Conservation (phyloP, 805 yeast species). For the Tetrapisispora namnaoensis region DNA sequence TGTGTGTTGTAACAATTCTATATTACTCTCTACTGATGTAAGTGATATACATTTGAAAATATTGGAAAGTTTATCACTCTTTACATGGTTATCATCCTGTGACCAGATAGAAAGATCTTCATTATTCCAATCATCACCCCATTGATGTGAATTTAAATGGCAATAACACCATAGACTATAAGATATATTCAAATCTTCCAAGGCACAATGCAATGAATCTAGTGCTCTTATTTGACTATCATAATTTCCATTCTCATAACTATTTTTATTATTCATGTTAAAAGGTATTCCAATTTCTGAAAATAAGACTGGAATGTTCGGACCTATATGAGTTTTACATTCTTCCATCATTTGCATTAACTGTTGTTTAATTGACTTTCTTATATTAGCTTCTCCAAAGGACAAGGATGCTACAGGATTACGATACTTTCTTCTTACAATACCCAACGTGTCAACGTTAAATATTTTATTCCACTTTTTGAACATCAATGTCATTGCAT, state of each 20-base stretch:
- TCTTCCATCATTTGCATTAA: slow-evolving; percentile 58
- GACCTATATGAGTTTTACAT: slow-evolving; percentile 51
- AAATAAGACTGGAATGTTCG: slow-evolving; percentile 59
- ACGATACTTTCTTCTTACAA: slow-evolving; percentile 65
- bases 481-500: slow-evolving; percentile 87
- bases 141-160: slow-evolving; percentile 57
- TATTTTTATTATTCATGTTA: slow-evolving; percentile 78
- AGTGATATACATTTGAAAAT: too few species aligned
- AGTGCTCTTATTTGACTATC: slow-evolving; percentile 68
- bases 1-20: not conserved
- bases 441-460: slow-evolving; percentile 85
- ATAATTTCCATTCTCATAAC: slow-evolving; percentile 60
- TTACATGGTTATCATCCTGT: slow-evolving; percentile 36
- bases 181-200: slow-evolving; percentile 63
- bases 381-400: slow-evolving; percentile 69
- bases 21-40: not conserved
- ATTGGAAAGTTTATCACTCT: not conserved
- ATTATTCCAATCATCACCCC: slow-evolving; percentile 91
- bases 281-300: slow-evolving; percentile 97
- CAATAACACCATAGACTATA: slow-evolving; percentile 86
- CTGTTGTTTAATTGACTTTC: slow-evolving; percentile 63
- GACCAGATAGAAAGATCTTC: slow-evolving; percentile 91
- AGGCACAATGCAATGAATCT: slow-evolving; percentile 71
- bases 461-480: slow-evolving; percentile 76
- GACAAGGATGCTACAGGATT: slow-evolving; percentile 70